Evolutionary conservation across 208 protist genomes (phyloP).

Genomic region (Novymonas esmeraldas): DNA sequence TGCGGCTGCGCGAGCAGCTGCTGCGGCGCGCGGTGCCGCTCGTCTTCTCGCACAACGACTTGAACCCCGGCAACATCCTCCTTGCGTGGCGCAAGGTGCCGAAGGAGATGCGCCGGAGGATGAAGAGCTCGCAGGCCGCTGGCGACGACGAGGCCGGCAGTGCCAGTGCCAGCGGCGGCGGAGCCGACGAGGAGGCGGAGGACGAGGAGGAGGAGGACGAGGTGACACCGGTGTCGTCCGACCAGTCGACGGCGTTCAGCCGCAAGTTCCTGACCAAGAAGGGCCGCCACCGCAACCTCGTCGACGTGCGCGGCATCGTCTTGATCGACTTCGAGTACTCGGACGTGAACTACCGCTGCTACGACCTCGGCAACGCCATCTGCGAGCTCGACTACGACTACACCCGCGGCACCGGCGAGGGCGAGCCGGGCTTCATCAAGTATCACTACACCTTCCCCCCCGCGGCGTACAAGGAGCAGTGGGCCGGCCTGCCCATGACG

Average conservation of each 20-base stretch:
- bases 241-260: constrained; percentile 51
- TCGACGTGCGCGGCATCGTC: constrained; percentile 72
- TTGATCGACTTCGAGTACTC: constrained; percentile 91
- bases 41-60: constrained; percentile 85
- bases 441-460: constrained; percentile 68
- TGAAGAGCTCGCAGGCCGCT: too few species aligned
- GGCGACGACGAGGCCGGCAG: background rate
- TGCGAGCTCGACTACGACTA: constrained; percentile 91
- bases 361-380: constrained; percentile 83
- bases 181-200: constrained; percentile 7
- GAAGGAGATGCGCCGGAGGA: constrained; percentile 25
- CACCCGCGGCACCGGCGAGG: constrained; percentile 65
- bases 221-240: constrained; percentile 45
- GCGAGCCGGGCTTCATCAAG: constrained; percentile 83
- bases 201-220: constrained; percentile 49
- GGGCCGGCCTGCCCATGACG: constrained; percentile 54
- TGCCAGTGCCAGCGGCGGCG: too few species aligned
- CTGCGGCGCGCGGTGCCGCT: constrained; percentile 49
- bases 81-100: constrained; percentile 63
- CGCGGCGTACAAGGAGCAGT: constrained; percentile 40
- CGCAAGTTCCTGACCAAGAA: constrained; percentile 70
- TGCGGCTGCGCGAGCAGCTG: constrained; percentile 51
- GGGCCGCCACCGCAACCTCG: constrained; percentile 68
- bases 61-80: constrained; percentile 86
- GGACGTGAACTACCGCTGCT: constrained; percentile 85